A percentile compares a stretch with the other conserved stretches of the same genome.
These are phyloP conservation scores for Aspergillus kassunensis DNA, from an alignment of 495 filamentous ascomycete genomes.

Conservation along the genomic window DNA sequence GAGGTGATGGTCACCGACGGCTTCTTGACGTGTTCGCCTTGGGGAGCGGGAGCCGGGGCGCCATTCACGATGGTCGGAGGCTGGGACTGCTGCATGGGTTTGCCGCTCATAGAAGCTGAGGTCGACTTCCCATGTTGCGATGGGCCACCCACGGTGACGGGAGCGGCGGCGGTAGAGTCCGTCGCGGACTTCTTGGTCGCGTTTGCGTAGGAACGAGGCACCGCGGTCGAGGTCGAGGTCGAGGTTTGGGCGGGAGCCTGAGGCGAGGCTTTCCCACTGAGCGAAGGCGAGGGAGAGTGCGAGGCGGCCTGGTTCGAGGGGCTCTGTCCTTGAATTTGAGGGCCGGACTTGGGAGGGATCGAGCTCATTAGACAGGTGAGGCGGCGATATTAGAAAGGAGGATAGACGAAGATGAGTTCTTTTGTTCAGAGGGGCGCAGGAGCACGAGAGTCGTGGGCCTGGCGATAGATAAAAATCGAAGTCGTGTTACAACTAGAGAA, in stretches of 20 bases:
- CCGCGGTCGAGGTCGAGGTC: constrained; percentile 45
- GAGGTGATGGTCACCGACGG: constrained; percentile 84
- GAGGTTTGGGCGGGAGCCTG: constrained; percentile 54
- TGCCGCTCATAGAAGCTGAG: constrained; percentile 78
- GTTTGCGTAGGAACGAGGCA: constrained; percentile 60
- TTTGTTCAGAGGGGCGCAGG: background rate
- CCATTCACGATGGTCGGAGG: constrained; percentile 63
- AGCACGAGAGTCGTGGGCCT: constrained; percentile 1
- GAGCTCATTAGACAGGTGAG: constrained; percentile 49
- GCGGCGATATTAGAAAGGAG: constrained; percentile 7
- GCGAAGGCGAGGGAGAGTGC: constrained; percentile 52
- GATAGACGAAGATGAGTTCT: background rate
- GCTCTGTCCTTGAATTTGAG: constrained; percentile 54
- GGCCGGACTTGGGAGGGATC: constrained; percentile 46
- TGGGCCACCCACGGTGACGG: constrained; percentile 67
- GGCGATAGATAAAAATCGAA: constrained; percentile 5
- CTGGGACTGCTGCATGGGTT: constrained; percentile 54
- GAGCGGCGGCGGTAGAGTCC: constrained; percentile 56
- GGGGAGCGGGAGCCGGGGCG: constrained; percentile 54
- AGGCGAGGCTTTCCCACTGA: constrained; percentile 46
- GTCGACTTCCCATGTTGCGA: constrained; percentile 80
- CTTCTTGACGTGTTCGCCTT: constrained; percentile 73
- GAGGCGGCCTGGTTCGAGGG: constrained; percentile 44
- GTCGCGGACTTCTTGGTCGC: constrained; percentile 81
- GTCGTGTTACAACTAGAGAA: constrained; percentile 18